A percentile compares a stretch with the other conserved stretches of the same genome.
These are phyloP conservation scores for Didymellaceae sp. DNA, from an alignment of 2,329 filamentous ascomycete species.

Conservation along the genomic window DNA sequence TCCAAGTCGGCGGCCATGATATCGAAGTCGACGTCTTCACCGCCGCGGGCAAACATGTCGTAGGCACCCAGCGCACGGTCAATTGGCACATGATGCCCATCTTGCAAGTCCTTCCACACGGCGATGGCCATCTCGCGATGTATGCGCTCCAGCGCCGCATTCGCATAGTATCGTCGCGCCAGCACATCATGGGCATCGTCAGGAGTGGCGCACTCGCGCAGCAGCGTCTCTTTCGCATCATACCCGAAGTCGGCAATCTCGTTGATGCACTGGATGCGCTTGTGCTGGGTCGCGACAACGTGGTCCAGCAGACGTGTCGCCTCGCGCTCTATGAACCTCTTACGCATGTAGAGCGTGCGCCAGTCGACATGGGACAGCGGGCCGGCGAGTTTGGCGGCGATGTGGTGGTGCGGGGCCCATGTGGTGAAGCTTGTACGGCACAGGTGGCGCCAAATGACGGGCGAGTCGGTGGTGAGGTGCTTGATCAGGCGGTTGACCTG, in stretches of 20 bases:
- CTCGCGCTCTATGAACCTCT: slow-evolving; percentile 42
- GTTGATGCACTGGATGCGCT: slow-evolving; percentile 73
- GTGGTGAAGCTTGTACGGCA: slow-evolving; percentile 73
- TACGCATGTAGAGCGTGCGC: slow-evolving; percentile 62
- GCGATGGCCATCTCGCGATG: slow-evolving; percentile 80
- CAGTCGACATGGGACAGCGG: slow-evolving; percentile 70
- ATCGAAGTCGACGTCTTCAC: slow-evolving; percentile 73
- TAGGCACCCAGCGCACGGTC: slow-evolving; percentile 82
- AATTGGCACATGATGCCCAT: slow-evolving; percentile 63
- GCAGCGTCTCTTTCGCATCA: slow-evolving; percentile 85
- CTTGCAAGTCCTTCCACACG: slow-evolving; percentile 70
- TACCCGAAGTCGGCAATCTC: slow-evolving; percentile 76
- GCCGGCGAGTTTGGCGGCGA: slow-evolving; percentile 45
- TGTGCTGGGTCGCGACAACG: slow-evolving; percentile 73
- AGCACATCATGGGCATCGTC: slow-evolving; percentile 74
- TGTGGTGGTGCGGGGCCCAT: slow-evolving; percentile 67
- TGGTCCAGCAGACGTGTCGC: slow-evolving; percentile 61
- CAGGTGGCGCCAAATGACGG: slow-evolving; percentile 79
- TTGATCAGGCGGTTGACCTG: slow-evolving; percentile 68
- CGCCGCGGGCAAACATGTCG: slow-evolving; percentile 85
- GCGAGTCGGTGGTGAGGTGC: slow-evolving; percentile 70
- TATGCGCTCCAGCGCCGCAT: slow-evolving; percentile 76
- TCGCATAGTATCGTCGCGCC: slow-evolving; percentile 78
- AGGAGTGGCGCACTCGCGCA: slow-evolving; percentile 67
- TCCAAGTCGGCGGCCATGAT: slow-evolving; percentile 70